Base-by-base conservation (phyloP, 805 yeast genomes). In the Cyberlindnera maritima region DNA sequence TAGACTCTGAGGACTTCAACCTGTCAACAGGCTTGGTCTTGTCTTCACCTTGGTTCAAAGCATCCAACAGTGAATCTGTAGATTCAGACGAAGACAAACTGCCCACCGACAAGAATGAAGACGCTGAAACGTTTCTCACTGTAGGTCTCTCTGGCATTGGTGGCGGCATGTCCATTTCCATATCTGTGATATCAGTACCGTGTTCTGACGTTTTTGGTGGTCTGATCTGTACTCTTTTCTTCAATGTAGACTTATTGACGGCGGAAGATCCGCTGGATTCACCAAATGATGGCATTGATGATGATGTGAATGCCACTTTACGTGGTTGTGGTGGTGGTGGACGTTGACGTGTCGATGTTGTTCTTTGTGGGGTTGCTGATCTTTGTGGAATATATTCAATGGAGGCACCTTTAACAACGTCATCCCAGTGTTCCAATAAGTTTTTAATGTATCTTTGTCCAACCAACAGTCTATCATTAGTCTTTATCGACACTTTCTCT, bases 391-490 rank as follows among this genome's bases (percentile, higher is more conserved):
- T 38, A 28, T 26, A 38, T 9, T 39, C 40, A 17, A 26, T 37
- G 7, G 36, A 21, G 3, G 23, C 26, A 26, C 19, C 31, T 29
- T 41, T 46, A n/a, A 23, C 36, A 17, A 46, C 41, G 8, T 23
- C 36, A 46, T 43, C 42, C 82, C 85, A 85, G 54, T 70, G 60
- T 29, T 71, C 77, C 34, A 84, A 56, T 7, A 83, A 53, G 49
- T 77, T 80, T 45, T 72, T 75, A 18, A 81, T 64, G 47, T 76
- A 79, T 40, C 87, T 66, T 20, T 72, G 69, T 1, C 83, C 80
- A 15, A 83, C 70, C 8, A 76, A 68, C 8, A 74, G 53, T 39
- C 71, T 65, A 50, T 80, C 81, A 36, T 72, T 70, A 48, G 71
- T 75, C 46, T 62, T 62, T 20, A 67, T 55, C 4, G 74, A 68